These are phyloP conservation scores for Dittrichia graveolens DNA, from an alignment of 129 eudicot species.

Conservation along the genomic window DNA sequence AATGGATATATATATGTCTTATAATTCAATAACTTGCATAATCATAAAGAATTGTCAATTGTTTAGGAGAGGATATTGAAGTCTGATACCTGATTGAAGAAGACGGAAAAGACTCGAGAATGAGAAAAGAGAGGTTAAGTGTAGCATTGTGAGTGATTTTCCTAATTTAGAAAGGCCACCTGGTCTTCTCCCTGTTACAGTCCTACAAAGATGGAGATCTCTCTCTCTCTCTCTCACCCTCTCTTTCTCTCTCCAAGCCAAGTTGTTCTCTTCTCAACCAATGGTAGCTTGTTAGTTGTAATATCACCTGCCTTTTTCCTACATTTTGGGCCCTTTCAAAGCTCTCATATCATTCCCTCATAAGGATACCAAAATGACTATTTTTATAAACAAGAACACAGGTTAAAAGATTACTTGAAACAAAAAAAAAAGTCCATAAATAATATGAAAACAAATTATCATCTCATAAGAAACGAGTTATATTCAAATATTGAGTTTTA, in stretches of 20 bases:
- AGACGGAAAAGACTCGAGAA: conserved; percentile 4
- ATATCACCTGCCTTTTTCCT: conserved; percentile 21
- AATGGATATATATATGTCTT: not conserved
- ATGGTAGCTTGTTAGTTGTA: not conserved
- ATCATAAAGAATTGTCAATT: not conserved
- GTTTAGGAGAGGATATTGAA: not conserved
- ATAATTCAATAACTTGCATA: conserved; percentile 4
- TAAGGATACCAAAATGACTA: not conserved
- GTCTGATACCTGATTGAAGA: no score
- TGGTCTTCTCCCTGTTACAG: conserved; percentile 20
- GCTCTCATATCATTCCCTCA: not conserved
- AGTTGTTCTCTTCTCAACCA: not conserved
- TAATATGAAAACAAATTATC: no score
- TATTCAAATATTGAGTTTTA: no score
- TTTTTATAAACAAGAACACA: not conserved
- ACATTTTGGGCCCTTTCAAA: conserved; percentile 14
- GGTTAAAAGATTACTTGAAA: no score
- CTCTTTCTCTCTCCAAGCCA: not conserved
- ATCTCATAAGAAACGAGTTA: no score
- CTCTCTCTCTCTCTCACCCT: conserved; percentile 4
- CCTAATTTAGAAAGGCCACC: conserved; percentile 27
- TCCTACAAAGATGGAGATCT: conserved; percentile 30
- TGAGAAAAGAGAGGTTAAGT: conserved; percentile 21
- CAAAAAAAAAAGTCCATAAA: no score
- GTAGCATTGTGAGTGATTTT: conserved; percentile 22